Evolutionary conservation across 179 eudicot genomes (phyloP), one percentile per base, ranked within the genome.

Genomic region (Vitellaria paradoxa): DNA sequence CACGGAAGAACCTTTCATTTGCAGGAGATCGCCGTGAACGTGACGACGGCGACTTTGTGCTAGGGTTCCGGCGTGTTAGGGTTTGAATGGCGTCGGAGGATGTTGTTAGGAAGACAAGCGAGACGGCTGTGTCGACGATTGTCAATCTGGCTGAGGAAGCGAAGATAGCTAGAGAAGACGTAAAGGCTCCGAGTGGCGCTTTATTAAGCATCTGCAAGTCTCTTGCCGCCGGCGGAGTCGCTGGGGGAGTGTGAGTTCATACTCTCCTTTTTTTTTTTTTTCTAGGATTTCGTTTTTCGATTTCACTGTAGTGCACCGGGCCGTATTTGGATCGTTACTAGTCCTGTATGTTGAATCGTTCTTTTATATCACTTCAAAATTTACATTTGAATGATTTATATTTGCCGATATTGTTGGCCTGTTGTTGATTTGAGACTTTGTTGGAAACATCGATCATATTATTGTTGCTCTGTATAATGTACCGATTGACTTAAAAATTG

Each of bases 71-170:
- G 59, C 67, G 46, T 21, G 72, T 17, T 65, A 52, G 73, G 65
- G 75, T 50, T 82, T 72, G 21, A 13, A 92, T 93, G 98, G 96
- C 97, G 73, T 89, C 97, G 70, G 98, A 93, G 80, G 96, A 93
- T 84, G 97, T 91, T 66, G 76, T 81, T 17, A 80, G 76, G 37
- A 92, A 85, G 79, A 82, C 87, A 50, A 76, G 91, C 74, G 91
- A 88, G 67, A 78, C 81, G 3, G 87, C 92, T 42, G 91, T 88
- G 37, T 64, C 93, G 68, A 92, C 88, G 81, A 84, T 92, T 71
- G 98, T 90, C 8, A 89, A 92, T 81, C 79, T 92, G 82, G 98
- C 98, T 18, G 98, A 83, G 75, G 96, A 92, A 80, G 97, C 97
- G 7, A 92, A 89, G 84, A 87, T 85, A 18, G 91, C 90, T 15